phyloP scores from a whole-genome alignment of 352 stramenopile species.

The Peronospora farinosa region DNA sequence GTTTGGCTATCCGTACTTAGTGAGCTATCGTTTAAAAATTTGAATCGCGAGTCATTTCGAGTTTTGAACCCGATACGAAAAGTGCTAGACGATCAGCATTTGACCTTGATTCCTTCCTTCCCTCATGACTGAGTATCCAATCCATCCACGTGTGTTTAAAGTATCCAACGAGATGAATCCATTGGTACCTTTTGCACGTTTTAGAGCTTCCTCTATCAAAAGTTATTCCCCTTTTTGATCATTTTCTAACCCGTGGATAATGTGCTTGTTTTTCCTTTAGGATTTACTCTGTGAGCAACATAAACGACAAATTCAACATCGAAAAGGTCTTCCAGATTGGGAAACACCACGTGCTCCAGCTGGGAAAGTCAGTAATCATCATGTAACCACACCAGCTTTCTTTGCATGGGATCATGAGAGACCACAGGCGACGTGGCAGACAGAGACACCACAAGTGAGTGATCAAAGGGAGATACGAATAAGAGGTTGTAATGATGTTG shows the following conservation, averaged over 20 bases:
- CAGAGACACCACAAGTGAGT: constrained; percentile 17
- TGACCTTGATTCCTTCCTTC: background rate
- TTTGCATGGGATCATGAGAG: constrained; percentile 46
- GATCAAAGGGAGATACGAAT: background rate
- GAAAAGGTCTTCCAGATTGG: constrained; percentile 48
- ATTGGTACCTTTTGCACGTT: constrained; percentile 26
- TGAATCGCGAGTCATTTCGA: constrained; percentile 8
- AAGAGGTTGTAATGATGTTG: background rate
- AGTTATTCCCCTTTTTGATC: background rate
- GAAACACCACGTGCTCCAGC: constrained; percentile 28
- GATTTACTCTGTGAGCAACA: constrained; percentile 53
- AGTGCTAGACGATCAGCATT: background rate
- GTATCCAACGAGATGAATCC: constrained; percentile 45
- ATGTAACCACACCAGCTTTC: constrained; percentile 27
- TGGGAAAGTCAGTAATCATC: constrained; percentile 27
- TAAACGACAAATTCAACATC: constrained; percentile 36
- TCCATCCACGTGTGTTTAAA: constrained; percentile 43
- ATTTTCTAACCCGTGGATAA: background rate
- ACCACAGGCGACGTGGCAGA: constrained; percentile 7
- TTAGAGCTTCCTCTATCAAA: background rate
- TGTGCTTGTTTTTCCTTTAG: constrained; percentile 9
- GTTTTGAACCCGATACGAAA: background rate
- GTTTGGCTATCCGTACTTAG: constrained; percentile 12
- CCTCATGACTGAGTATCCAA: constrained; percentile 22
- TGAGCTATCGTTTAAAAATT: constrained; percentile 9